phyloP scores from a whole-genome alignment of 192 early-diverging fungal species.

The Coemansia brasiliensis region DNA sequence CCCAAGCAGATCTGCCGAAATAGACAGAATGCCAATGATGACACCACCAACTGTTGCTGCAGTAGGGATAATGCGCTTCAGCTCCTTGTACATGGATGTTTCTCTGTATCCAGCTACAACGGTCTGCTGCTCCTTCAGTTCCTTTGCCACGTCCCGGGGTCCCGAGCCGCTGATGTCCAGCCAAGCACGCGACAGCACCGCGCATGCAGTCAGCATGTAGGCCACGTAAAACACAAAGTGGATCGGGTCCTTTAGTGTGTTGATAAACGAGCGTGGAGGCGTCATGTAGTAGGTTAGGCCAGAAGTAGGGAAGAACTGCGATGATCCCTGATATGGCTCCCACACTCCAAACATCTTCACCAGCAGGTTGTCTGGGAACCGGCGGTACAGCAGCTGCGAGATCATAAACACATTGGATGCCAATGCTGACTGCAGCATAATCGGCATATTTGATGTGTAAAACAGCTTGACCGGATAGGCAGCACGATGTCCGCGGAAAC shows the following conservation, averaged over 20 bases:
- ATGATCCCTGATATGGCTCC: conserved; percentile 94
- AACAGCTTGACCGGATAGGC: conserved; percentile 99
- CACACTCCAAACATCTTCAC: conserved; percentile 94
- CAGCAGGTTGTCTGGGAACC: conserved; percentile 95
- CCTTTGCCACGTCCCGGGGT: conserved; percentile 94
- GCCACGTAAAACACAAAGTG: conserved; percentile 92
- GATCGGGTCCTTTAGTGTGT: conserved; percentile 87
- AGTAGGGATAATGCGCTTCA: conserved; percentile 97
- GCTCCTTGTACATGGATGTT: conserved; percentile 98
- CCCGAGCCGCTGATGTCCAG: conserved; percentile 98
- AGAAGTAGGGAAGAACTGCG: conserved; percentile 87
- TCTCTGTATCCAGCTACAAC: conserved; percentile 94
- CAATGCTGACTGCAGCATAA: conserved; percentile 98
- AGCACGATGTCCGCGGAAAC: conserved; percentile 95
- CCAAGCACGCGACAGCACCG: conserved; percentile 97
- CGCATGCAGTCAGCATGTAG: conserved; percentile 95
- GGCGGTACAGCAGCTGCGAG: conserved; percentile 96
- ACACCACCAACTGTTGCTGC: conserved; percentile 98
- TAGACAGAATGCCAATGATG: conserved; percentile 92
- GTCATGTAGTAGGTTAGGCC: conserved; percentile 99
- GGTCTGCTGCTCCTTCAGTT: conserved; percentile 97
- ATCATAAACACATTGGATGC: conserved; percentile 98
- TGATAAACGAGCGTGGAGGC: conserved; percentile 84
- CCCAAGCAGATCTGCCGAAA: conserved; percentile 94
- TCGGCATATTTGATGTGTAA: conserved; percentile 99